These are phyloP conservation scores for Monosporascus sp. DNA, from an alignment of 2,329 filamentous ascomycete genomes.

Conservation along the genomic window DNA sequence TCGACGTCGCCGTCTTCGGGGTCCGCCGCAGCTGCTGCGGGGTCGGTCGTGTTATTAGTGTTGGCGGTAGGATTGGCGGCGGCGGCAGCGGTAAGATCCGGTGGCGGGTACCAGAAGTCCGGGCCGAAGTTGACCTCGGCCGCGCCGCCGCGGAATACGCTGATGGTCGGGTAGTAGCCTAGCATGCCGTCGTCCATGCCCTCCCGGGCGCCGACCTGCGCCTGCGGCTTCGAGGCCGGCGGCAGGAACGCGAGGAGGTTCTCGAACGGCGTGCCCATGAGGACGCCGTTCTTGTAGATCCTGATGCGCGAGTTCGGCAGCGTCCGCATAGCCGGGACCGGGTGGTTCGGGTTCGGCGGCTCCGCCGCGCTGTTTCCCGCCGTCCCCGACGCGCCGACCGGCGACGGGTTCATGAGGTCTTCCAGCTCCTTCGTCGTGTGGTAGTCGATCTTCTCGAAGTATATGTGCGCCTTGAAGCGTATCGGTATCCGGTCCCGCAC, in stretches of 20 bases:
- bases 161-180: slow-evolving; percentile 91
- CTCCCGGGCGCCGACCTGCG: slow-evolving; percentile 70
- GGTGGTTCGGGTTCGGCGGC: slow-evolving; percentile 66
- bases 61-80: slow-evolving; percentile 9
- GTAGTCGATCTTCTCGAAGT: slow-evolving; percentile 91
- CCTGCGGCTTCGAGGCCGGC: slow-evolving; percentile 71
- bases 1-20: slow-evolving; percentile 39
- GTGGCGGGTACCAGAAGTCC: slow-evolving; percentile 83
- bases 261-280: slow-evolving; percentile 82
- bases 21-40: slow-evolving; percentile 18
- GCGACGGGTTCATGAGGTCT: slow-evolving; percentile 69
- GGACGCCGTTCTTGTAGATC: slow-evolving; percentile 86
- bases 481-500: slow-evolving; percentile 94
- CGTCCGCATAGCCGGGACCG: slow-evolving; percentile 70
- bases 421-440: slow-evolving; percentile 84
- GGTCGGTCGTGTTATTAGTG: background rate
- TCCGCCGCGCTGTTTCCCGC: slow-evolving; percentile 36
- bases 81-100: slow-evolving; percentile 32
- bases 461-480: slow-evolving; percentile 86
- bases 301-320: slow-evolving; percentile 81
- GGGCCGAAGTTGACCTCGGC: slow-evolving; percentile 93
- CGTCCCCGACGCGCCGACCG: slow-evolving; percentile 37
- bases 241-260: slow-evolving; percentile 87
- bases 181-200: slow-evolving; percentile 92
- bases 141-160: slow-evolving; percentile 84